Evolutionary conservation across 169 alveolate species (phyloP).

Genomic region (Plasmodium adleri): DNA sequence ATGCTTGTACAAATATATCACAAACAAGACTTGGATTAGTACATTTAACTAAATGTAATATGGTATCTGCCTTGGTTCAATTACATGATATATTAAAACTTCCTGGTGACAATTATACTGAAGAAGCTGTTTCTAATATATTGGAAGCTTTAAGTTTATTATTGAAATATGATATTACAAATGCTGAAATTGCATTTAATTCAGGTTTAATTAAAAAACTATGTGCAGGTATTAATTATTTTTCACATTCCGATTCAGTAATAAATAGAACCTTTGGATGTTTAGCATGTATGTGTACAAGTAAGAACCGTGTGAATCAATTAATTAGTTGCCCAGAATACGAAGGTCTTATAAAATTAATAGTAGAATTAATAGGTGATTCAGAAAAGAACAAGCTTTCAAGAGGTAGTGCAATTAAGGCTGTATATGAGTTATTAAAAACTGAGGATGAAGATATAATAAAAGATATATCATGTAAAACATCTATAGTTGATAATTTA

Average conservation of each 20-base stretch:
- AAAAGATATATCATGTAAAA: constrained; percentile 76
- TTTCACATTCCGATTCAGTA: constrained; percentile 87
- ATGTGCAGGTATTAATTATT: constrained; percentile 87
- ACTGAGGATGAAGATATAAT: constrained; percentile 79
- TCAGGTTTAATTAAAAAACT: constrained; percentile 86
- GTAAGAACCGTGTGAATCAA: constrained; percentile 88
- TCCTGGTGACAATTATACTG: constrained; percentile 77
- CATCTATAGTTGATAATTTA: constrained; percentile 77
- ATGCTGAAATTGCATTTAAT: constrained; percentile 89
- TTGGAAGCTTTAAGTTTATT: constrained; percentile 85
- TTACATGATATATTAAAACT: constrained; percentile 32
- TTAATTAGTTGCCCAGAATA: constrained; percentile 88
- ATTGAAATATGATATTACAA: constrained; percentile 87
- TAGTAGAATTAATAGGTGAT: constrained; percentile 69
- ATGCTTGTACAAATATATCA: constrained; percentile 74
- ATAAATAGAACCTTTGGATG: constrained; percentile 91
- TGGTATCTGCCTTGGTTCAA: constrained; percentile 22
- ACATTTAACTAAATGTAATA: constrained; percentile 75
- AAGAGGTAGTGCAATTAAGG: constrained; percentile 80
- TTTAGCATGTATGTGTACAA: constrained; percentile 91
- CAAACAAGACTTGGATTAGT: constrained; percentile 84
- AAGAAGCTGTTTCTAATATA: constrained; percentile 81
- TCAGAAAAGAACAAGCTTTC: constrained; percentile 59
- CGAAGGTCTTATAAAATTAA: constrained; percentile 76
- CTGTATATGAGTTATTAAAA: constrained; percentile 84